Evolutionary conservation across 768 basidiomycete species (phyloP), one percentile per base, ranked within the genome.

Genomic region (Coprinopsis sp.): DNA sequence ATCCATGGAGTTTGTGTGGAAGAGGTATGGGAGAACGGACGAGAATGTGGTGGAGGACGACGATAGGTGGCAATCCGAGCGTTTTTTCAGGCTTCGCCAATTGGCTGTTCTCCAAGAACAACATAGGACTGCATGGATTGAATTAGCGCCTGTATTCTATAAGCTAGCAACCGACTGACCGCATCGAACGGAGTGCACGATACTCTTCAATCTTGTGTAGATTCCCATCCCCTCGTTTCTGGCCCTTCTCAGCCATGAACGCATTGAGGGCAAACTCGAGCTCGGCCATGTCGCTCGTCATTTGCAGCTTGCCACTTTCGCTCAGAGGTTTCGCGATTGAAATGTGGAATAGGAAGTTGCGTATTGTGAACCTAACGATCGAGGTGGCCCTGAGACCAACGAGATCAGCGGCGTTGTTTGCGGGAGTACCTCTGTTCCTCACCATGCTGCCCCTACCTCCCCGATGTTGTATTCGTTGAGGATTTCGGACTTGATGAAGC

Each of bases 271-370:
- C 83, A 62, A 98, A 96, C 68, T 99, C 96, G 50, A 98, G 75
- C 62, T 92, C 89, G 0, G 94, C 88, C 92, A 97, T 95, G 63
- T 99, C 95, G 37, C 83, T 88, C 47, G 92, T 91, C 52, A 98
- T 73, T 66, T 95, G 93, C 21, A 99, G 77, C 62, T 96, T 97
- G 12, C 94, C 93, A 48, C 79, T 78, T 69, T 99, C 96, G 4
- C 92, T 87, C 4, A 98, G 73, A 0, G 94, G 94, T 55, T 83
- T 82, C 7, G 85, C 89, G 47, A 98, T 91, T 21, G 91, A 95
- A n/a, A 88, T 84, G 57, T 99, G 94, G 29, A 97, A 65, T 8
- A 99, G 81, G 64, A 97, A 99, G 2, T 81, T 87, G 52, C 79
- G 78, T 37, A 97, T 84, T 28, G 87, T 79, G 61, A 86, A 86